Evolutionary conservation across 306 rosid genomes (phyloP), one percentile per base, ranked within the genome.

Genomic region (Leucaena leucocephala): DNA sequence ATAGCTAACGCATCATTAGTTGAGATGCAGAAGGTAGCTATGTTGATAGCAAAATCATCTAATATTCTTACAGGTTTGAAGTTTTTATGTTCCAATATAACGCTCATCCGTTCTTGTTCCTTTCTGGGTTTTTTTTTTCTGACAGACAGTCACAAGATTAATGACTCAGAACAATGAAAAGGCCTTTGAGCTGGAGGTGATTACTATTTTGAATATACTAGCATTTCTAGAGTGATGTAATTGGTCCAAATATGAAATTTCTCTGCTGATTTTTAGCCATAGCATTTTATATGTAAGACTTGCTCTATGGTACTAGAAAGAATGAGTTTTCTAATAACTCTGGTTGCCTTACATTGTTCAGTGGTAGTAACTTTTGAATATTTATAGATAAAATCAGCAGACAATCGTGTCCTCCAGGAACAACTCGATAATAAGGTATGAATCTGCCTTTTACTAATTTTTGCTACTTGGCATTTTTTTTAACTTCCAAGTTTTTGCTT

Each of bases 371-470:
- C 71, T 63, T 61, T 46, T 46, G n/a, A 75, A 75, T 75, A 12
- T 70, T 63, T 85, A 62, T 82, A 95, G 99, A 85, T 95, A 83
- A 93, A 93, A 88, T 88, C 98, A 14, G 98, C 99, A 4, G 99
- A 95, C 87, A 93, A 95, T 74, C 98, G 98, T 63, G 88, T 95
- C 48, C 99, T 95, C 80, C 93, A 95, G 84, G 99, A 95, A 78
- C 98, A 95, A 80, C 86, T 95, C 76, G 88, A 90, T 81, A 86
- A 82, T 82, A 93, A 90, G 97, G 99, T 93, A 45, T 27, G 45
- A 79, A 68, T 80, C 62, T 76, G 46, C 65, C 67, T 78, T 72
- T 5, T 77, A 33, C 33, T 61, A 3, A 57, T 71, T 40, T 59
- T 39, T 62, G 38, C 78, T 38, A 1, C 22, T 36, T 64, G 11